Base-by-base conservation (phyloP, 2,329 filamentous ascomycete genomes). In the Neonectria faginata region DNA sequence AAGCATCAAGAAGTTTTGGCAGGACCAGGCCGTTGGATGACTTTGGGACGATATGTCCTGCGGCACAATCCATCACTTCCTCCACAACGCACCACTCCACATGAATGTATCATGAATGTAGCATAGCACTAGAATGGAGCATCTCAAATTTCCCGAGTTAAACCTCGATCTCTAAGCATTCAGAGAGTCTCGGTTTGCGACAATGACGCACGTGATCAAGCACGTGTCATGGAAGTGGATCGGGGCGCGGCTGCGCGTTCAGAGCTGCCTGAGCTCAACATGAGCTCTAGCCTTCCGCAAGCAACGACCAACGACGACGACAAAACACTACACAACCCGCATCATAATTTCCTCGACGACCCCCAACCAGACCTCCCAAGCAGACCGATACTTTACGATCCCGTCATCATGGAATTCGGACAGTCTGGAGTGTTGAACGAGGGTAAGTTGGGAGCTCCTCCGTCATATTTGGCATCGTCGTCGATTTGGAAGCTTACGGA, bases 391-490 rank as follows among this genome's bases (percentile, higher is more conserved):
- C 18, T 41, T 20, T 51, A 20, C 53, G 33, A 59, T 57, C 39
- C 39, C 16, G 25, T 50, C 53, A 76, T 62, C 55, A 90, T 91
- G 88, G 88, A 90, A 77, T 90, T 89, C 73, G 86, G 87, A 65
- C 86, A 80, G 67, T 85, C 85, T 72, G 89, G 89, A 76, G 83
- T 84, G 73, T 78, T 91, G 73, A 89, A 86, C 73, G 88, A 90
- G 84, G 89, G 89, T 89, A 79, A 71, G 77, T 73, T 55, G 53
- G 60, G 50, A 68, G 65, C 68, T 68, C 57, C 36, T 67, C 67
- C 64, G 67, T 67, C 65, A 70, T 70, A 65, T 53, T 57, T 65
- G 58, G 61, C 58, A 61, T 59, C 31, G 33, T 53, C 36, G 56
- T 61, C 42, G 64, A 62, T 47, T 62, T 58, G 57, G 70, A 66